These are phyloP conservation scores for Arthrobotrys pseudoclavata DNA, from an alignment of 2,329 filamentous ascomycete genomes.

Conservation along the genomic window DNA sequence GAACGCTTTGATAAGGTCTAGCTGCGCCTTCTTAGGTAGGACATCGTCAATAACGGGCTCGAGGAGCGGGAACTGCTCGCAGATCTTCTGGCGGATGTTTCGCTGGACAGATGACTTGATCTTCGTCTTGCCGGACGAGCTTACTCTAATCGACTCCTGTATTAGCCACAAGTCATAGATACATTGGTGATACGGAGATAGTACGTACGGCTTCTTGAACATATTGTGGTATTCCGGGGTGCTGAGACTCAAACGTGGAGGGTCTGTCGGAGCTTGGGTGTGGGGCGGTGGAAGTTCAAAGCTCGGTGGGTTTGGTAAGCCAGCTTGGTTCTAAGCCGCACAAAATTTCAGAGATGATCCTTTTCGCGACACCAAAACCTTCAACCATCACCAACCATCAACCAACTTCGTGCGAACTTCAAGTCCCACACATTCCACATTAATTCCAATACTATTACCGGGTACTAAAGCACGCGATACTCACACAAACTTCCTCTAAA, in stretches of 20 bases:
- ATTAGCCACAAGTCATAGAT: conserved; percentile 33
- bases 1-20: conserved; percentile 83
- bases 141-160: conserved; percentile 71
- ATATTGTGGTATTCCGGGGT: conserved; percentile 70
- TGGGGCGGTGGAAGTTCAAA: conserved; percentile 31
- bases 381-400: conserved; percentile 3
- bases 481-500: not conserved
- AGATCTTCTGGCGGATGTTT: conserved; percentile 82
- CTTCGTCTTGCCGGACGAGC: conserved; percentile 84
- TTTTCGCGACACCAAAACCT: conserved; percentile 45
- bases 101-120: conserved; percentile 97
- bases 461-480: not conserved
- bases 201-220: conserved; percentile 93
- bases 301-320: conserved; percentile 31
- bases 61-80: conserved; percentile 87
- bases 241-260: not conserved
- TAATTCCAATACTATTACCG: not conserved
- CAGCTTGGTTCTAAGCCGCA: conserved; percentile 55
- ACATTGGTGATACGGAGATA: conserved; percentile 4
- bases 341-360: conserved; percentile 50
- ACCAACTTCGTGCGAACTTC: conserved; percentile 11
- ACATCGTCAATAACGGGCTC: conserved; percentile 91
- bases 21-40: conserved; percentile 91
- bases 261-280: conserved; percentile 26
- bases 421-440: not conserved